Base-by-base conservation (phyloP, 1,139 yeast genomes). In the Candida mesenterica region DNA sequence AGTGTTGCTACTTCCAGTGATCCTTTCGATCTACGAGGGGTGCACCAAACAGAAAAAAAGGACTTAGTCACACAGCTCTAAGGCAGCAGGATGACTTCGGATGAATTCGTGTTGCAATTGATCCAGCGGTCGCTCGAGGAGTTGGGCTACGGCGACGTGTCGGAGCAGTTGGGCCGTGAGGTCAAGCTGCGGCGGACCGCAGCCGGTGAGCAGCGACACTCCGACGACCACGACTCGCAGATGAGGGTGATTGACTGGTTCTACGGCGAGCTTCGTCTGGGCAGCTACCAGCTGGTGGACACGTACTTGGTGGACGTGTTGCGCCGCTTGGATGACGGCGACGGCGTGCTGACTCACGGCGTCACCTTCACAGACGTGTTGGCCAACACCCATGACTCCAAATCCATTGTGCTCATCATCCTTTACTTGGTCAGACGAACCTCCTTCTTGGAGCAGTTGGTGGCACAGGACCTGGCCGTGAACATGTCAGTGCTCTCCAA, bases 121-220 rank as follows among this genome's bases (percentile, higher is more conserved):
- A 52, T 67, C 30, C 61, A 58, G 37, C 51, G 53, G 27, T 44
- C 71, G 1, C 57, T 68, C 27, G 44, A 48, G 16, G 66, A 62
- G 15, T 50, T 61, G 28, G 67, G 68, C 10, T 62, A 58, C 36
- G 40, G 37, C 18, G 43, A 41, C 6, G 41, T 50, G 16, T 43
- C 53, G 14, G 50, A 45, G 6, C 33, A 37, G 5, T 34, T 54
- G 23, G 43, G 38, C 3, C 41, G 36, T 9, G 44, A 44, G 19
- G 39, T 47, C 28, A 34, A 42, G 24, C 37, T 38, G 28, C 33
- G 36, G 23, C 32, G 37, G 8, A 6, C 13, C n/a, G 24, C 28
- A 12, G 30, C 28, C 16, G 31, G 40, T 7, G 18, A 41, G 5
- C 34, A 15, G 4, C n/a, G n/a, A n/a, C n/a, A n/a, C n/a, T n/a